phyloP scores from a whole-genome alignment of 78 protist species.

The Chrysochromulina tobinii region DNA sequence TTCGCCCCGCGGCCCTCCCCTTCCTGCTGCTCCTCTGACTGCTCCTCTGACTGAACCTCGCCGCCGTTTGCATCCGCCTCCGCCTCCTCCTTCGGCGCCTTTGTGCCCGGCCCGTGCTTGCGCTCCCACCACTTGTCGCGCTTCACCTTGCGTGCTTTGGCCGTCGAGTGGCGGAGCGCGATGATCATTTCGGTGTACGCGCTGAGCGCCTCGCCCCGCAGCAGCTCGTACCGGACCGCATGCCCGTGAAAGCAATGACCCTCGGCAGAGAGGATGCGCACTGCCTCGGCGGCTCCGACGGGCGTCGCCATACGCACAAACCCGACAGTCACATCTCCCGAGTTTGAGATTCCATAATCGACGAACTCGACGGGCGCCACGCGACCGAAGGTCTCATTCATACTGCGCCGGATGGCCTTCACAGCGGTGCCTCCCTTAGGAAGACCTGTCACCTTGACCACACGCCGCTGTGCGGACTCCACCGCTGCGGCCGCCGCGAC shows the following conservation, averaged over 20 bases:
- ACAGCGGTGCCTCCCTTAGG: background rate
- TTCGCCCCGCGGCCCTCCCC: too few species aligned
- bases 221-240: background rate
- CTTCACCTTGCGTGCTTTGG: background rate
- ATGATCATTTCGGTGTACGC: background rate
- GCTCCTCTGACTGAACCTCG: too few species aligned
- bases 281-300: background rate
- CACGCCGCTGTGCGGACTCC: background rate
- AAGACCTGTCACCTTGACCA: too few species aligned
- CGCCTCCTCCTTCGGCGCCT: background rate
- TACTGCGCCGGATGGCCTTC: background rate
- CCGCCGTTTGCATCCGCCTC: too few species aligned
- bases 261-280: background rate
- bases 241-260: background rate
- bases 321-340: background rate
- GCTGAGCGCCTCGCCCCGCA: background rate
- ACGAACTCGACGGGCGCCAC: conserved; percentile 10
- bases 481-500: background rate
- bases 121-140: conserved; percentile 19
- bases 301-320: background rate
- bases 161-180: background rate
- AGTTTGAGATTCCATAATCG: conserved; percentile 16
- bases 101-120: background rate
- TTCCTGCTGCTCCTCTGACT: too few species aligned
- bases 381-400: background rate